Evolutionary conservation across 2,329 filamentous ascomycete species (phyloP).

Genomic region (Sclerotinia trifoliorum): DNA sequence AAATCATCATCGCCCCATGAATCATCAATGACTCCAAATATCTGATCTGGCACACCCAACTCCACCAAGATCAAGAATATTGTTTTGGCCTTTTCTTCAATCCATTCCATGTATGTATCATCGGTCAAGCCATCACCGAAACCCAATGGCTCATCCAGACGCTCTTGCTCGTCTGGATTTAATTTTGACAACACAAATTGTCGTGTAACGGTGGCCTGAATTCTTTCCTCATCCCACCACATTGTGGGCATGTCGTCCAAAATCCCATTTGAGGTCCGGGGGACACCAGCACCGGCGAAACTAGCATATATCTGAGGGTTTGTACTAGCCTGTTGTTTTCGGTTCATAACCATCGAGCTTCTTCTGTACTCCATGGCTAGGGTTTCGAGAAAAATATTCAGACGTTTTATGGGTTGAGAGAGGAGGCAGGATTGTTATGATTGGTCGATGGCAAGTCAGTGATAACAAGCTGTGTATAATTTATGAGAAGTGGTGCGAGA

Average conservation of each 20-base stretch:
- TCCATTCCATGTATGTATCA: slow-evolving; percentile 77
- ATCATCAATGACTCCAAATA: slow-evolving; percentile 72
- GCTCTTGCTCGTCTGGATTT: slow-evolving; percentile 59
- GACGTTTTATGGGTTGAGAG: not conserved
- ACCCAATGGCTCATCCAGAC: slow-evolving; percentile 60
- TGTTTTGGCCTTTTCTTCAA: slow-evolving; percentile 64
- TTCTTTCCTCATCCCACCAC: slow-evolving; percentile 72
- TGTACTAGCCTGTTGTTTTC: slow-evolving; percentile 22
- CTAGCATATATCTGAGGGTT: slow-evolving; percentile 38
- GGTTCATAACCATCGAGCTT: slow-evolving; percentile 33
- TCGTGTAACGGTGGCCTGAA: slow-evolving; percentile 67
- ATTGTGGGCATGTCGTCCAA: slow-evolving; percentile 40
- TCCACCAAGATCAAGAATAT: slow-evolving; percentile 72
- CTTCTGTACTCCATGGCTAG: slow-evolving; percentile 37
- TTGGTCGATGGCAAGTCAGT: not conserved
- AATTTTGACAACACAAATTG: slow-evolving; percentile 66
- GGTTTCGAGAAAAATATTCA: not conserved
- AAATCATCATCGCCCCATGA: slow-evolving; percentile 76
- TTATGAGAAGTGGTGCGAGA: not conserved
- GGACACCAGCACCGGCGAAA: slow-evolving; percentile 33
- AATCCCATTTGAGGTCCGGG: slow-evolving; percentile 34
- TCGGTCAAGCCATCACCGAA: slow-evolving; percentile 68
- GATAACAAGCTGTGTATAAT: slow-evolving; percentile 8
- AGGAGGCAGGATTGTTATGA: not conserved
- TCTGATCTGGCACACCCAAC: slow-evolving; percentile 67